A percentile compares a stretch with the other conserved stretches of the same genome.
Evolutionary conservation across 2,329 filamentous ascomycete genomes (phyloP).

Genomic region (Hypocrella siamensis): DNA sequence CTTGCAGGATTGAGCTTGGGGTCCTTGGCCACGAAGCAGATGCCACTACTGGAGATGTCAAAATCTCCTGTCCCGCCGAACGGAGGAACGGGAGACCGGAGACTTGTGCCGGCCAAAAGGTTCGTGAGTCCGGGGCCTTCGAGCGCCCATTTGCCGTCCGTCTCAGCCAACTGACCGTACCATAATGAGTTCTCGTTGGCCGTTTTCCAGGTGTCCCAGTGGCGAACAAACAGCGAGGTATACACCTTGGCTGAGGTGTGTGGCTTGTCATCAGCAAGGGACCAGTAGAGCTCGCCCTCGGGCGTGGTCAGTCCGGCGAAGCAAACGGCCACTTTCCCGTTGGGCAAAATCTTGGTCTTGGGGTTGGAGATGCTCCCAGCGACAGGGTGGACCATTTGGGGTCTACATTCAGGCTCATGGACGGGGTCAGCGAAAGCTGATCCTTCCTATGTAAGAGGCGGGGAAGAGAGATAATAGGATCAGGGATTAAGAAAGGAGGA

Average conservation of each 20-base stretch:
- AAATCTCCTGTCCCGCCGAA: slow-evolving; percentile 75
- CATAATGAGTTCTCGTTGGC: slow-evolving; percentile 58
- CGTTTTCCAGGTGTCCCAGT: slow-evolving; percentile 67
- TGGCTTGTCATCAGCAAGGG: slow-evolving; percentile 41
- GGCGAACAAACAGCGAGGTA: slow-evolving; percentile 58
- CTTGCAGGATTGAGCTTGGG: slow-evolving; percentile 54
- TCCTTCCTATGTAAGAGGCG: neutral
- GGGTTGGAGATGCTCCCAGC: slow-evolving; percentile 40
- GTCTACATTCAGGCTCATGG: slow-evolving; percentile 10
- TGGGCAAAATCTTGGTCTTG: slow-evolving; percentile 35
- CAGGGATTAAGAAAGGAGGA: neutral
- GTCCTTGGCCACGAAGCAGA: slow-evolving; percentile 64
- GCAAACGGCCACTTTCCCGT: slow-evolving; percentile 35
- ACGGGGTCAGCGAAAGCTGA: neutral
- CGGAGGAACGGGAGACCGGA: slow-evolving; percentile 55
- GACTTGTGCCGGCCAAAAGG: slow-evolving; percentile 40
- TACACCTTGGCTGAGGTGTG: slow-evolving; percentile 56
- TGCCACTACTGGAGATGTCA: slow-evolving; percentile 49
- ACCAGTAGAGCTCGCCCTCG: slow-evolving; percentile 54
- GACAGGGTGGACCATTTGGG: slow-evolving; percentile 31
- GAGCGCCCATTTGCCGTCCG: slow-evolving; percentile 23
- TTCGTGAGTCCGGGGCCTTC: slow-evolving; percentile 38
- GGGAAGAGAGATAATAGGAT: neutral
- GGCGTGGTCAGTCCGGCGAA: slow-evolving; percentile 50
- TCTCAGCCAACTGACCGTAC: slow-evolving; percentile 45